These are phyloP conservation scores for Drosera capensis DNA, from an alignment of 148 eudicot genomes.

Conservation along the genomic window DNA sequence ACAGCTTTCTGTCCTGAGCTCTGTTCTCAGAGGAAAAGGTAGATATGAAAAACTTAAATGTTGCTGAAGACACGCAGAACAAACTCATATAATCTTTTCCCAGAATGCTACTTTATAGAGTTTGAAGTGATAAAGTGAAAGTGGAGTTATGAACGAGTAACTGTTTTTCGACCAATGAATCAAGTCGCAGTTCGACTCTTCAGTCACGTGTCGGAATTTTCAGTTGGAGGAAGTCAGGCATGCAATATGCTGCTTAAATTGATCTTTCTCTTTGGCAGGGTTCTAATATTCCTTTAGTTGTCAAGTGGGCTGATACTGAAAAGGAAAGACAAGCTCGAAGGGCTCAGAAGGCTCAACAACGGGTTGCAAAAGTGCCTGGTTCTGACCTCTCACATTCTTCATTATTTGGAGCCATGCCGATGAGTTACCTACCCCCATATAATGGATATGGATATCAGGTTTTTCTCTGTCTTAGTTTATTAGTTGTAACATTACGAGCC, in stretches of 20 bases:
- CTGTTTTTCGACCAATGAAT: no score
- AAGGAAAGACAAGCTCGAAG: constrained; percentile 84
- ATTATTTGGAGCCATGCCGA: constrained; percentile 54
- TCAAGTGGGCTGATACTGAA: constrained; percentile 96
- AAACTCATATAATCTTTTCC: no score
- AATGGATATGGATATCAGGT: constrained; percentile 96
- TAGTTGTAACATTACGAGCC: neutral
- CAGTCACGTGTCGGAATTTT: neutral
- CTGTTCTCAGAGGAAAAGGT: no score
- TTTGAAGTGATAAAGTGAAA: no score
- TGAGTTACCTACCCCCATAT: constrained; percentile 72
- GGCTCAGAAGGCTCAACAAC: constrained; percentile 63
- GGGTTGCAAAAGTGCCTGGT: constrained; percentile 30
- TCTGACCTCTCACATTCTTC: constrained; percentile 43
- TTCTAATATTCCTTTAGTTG: constrained; percentile 74
- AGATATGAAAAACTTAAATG: no score
- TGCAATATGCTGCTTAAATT: neutral
- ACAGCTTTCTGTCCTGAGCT: no score
- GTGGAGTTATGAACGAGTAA: no score
- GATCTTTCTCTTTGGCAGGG: constrained; percentile 27
- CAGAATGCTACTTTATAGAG: no score
- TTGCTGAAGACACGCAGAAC: no score
- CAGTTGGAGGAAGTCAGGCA: neutral
- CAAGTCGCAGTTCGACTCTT: no score
- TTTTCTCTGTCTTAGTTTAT: neutral